phyloP scores from a whole-genome alignment of 2,329 filamentous ascomycete species.

The Calonectria pseudoreteaudii region DNA sequence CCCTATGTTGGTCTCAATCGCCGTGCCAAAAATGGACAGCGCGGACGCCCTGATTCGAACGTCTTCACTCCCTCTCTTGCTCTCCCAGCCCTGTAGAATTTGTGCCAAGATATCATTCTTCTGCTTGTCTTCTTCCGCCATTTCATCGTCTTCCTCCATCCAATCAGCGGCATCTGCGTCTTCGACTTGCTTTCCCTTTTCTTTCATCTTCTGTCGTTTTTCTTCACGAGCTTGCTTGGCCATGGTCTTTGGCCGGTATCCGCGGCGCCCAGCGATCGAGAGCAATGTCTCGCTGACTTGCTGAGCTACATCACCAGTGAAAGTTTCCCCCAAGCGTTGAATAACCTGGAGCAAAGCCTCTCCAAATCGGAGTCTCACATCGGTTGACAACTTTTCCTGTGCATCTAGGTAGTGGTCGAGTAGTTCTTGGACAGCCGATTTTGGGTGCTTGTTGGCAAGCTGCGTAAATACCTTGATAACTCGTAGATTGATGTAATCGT shows the following conservation, averaged over 20 bases:
- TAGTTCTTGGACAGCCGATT: slow-evolving; percentile 71
- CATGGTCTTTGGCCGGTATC: slow-evolving; percentile 69
- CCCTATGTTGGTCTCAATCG: slow-evolving; percentile 70
- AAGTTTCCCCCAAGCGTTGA: slow-evolving; percentile 68
- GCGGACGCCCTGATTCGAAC: slow-evolving; percentile 77
- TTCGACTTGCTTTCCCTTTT: slow-evolving; percentile 55
- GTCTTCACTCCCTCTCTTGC: slow-evolving; percentile 75
- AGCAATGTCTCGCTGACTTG: slow-evolving; percentile 70
- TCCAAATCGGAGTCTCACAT: slow-evolving; percentile 75
- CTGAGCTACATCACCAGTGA: slow-evolving; percentile 64
- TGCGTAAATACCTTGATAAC: slow-evolving; percentile 74
- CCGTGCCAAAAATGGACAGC: slow-evolving; percentile 71
- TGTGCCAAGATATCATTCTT: slow-evolving; percentile 64
- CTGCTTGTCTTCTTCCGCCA: slow-evolving; percentile 56
- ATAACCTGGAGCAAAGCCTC: slow-evolving; percentile 75
- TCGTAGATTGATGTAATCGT: slow-evolving; percentile 79
- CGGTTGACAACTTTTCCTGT: slow-evolving; percentile 67
- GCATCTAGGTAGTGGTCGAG: slow-evolving; percentile 76
- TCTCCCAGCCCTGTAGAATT: slow-evolving; percentile 77
- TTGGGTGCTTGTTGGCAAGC: slow-evolving; percentile 71
- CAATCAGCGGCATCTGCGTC: slow-evolving; percentile 58
- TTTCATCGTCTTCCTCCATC: slow-evolving; percentile 59
- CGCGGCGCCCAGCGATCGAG: slow-evolving; percentile 72
- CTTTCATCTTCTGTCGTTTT: slow-evolving; percentile 59
- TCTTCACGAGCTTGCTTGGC: slow-evolving; percentile 65